Evolutionary conservation across 345 rosid species (phyloP).

Genomic region (Syzygium jambos): DNA sequence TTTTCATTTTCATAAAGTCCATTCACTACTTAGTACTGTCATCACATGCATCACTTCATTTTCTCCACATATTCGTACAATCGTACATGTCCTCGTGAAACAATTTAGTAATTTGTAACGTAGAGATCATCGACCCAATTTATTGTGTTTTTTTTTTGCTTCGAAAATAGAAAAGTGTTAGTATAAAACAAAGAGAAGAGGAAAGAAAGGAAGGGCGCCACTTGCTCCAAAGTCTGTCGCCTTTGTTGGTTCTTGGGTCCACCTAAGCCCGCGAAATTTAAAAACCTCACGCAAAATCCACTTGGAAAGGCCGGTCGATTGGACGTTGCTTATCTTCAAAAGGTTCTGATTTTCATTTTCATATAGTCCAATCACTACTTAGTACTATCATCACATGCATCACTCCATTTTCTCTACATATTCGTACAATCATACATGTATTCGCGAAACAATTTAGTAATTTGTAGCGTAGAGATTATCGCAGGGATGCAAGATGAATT

Average conservation of each 20-base stretch:
- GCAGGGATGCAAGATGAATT: background rate
- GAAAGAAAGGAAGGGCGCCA: background rate
- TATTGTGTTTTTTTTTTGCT: background rate
- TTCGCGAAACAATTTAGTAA: too few species aligned
- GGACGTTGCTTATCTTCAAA: background rate
- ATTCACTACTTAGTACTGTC: fast-evolving
- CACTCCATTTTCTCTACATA: background rate
- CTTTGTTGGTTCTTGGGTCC: background rate
- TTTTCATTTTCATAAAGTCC: background rate
- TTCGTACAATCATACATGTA: background rate
- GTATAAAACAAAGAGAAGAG: too few species aligned
- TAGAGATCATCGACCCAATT: background rate
- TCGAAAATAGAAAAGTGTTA: background rate
- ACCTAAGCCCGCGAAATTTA: background rate
- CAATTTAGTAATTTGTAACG: too few species aligned
- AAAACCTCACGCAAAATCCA: background rate
- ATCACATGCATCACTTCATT: background rate
- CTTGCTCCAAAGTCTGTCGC: background rate
- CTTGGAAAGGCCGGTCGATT: background rate
- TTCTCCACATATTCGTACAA: background rate
- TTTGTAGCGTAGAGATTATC: background rate
- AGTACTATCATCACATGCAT: background rate
- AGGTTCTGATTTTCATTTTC: background rate
- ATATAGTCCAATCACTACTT: background rate
- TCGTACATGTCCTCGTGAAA: too few species aligned